phyloP scores from a whole-genome alignment of 257 asterid species.

The Salvia splendens region DNA sequence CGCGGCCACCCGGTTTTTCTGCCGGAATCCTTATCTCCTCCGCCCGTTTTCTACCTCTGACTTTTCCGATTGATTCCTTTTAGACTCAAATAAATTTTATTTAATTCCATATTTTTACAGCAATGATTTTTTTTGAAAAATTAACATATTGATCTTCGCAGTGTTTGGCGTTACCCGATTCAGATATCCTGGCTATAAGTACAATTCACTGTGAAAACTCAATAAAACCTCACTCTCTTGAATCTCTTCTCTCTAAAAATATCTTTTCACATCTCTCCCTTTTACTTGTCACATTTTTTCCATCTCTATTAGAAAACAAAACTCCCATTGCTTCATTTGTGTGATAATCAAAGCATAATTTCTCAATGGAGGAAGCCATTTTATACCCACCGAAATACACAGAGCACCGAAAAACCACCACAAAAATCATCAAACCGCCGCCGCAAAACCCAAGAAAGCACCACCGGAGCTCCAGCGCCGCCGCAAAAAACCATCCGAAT shows the following conservation, averaged over 20 bases:
- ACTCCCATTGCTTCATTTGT: neutral
- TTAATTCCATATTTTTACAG: constrained; percentile 11
- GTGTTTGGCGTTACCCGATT: constrained; percentile 35
- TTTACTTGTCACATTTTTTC: constrained; percentile 45
- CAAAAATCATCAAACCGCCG: constrained; percentile 44
- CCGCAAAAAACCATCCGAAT: constrained; percentile 52
- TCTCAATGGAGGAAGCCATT: constrained; percentile 49
- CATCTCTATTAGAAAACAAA: too few species aligned
- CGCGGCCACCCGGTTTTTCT: constrained; percentile 27
- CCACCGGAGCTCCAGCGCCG: neutral
- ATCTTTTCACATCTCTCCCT: neutral
- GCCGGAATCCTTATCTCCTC: constrained; percentile 48
- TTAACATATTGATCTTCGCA: constrained; percentile 15
- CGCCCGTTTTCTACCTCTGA: constrained; percentile 22
- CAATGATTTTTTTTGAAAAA: constrained; percentile 18
- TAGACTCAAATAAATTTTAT: constrained; percentile 22
- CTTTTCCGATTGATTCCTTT: constrained; percentile 38
- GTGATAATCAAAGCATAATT: constrained; percentile 1
- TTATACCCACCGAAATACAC: constrained; percentile 64
- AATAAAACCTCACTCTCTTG: constrained; percentile 24
- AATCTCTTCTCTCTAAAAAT: neutral
- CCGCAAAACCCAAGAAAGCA: constrained; percentile 30
- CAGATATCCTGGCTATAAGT: constrained; percentile 73
- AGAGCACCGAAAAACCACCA: constrained; percentile 53
- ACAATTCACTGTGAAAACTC: constrained; percentile 42